Evolutionary conservation across 768 basidiomycete species (phyloP), one percentile per base, ranked within the genome.

Genomic region (Calvatia gigantea): DNA sequence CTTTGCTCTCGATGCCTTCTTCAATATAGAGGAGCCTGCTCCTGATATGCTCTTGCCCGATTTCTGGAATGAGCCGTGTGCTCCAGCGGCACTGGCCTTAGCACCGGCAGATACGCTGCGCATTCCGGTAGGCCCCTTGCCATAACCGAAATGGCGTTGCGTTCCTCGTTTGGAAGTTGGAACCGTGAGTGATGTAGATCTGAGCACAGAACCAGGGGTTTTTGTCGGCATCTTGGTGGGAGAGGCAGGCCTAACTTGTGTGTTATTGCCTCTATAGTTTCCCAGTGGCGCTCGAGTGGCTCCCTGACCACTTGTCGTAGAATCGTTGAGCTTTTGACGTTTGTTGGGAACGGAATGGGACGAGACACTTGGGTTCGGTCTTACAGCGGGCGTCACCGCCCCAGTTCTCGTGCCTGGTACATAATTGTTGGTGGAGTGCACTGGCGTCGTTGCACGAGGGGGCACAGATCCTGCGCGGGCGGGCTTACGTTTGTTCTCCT

Each of bases 401-500:
- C 79, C 78, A 6, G 60, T 43, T 11, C 44, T 72, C 9, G 69
- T 57, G n/a, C 67, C 71, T 33, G 70, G 78, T 39, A 70, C 72
- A 61, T 74, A 76, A 21, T 63, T 61, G n/a, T 73, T 69, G 11
- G 61, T 62, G 14, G 64, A 64, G 54, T 66, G 73, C 15, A 75
- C 71, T 4, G 85, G 84, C 2, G 85, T 87, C 9, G 80, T 85
- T 6, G 84, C 75, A 3, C 84, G 82, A 2, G 82, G 74, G 5
- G 86, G 84, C 8, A 84, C 82, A 15, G 83, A 82, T 5, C 81
- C 83, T 21, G 81, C 75, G 46, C 85, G 70, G 21, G 76, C 60
- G 28, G 72, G 69, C 64, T 75, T 80, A 60, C 80, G 81, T 65
- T 81, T 84, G 69, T 91, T 93, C 73, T 95, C 94, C 71, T 94